Conservation (phyloP, 805 yeast species). For the Allodekkera sacchari region DNA sequence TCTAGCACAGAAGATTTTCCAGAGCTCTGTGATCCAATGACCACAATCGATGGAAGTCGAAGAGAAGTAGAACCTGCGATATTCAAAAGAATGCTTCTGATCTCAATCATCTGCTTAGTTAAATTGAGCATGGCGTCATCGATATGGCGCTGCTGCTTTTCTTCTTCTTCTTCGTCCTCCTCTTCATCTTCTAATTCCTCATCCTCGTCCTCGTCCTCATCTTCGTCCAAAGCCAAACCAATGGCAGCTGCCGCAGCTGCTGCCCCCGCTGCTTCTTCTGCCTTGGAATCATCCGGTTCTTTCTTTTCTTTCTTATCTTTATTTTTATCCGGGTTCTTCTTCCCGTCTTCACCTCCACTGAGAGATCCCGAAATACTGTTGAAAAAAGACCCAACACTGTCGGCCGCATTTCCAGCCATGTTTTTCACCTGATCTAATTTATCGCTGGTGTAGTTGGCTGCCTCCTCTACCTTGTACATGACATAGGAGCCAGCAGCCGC, state of each 20-base stretch:
- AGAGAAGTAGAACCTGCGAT: slow-evolving; percentile 69
- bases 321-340: slow-evolving; percentile 8
- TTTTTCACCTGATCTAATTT: slow-evolving; percentile 56
- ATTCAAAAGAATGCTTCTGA: slow-evolving; percentile 66
- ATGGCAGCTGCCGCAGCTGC: slow-evolving; percentile 50
- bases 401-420: slow-evolving; percentile 43
- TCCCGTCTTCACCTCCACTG: slow-evolving; percentile 18
- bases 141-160: slow-evolving; percentile 42
- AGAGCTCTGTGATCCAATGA: slow-evolving; percentile 93
- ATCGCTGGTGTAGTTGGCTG: slow-evolving; percentile 62
- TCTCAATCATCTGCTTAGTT: slow-evolving; percentile 96
- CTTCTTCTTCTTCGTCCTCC: slow-evolving; percentile 37
- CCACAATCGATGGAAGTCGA: slow-evolving; percentile 90
- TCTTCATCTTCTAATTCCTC: slow-evolving; percentile 39
- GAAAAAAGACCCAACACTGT: slow-evolving; percentile 30
- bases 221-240: slow-evolving; percentile 29
- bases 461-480: slow-evolving; percentile 87
- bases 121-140: slow-evolving; percentile 79
- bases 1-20: slow-evolving; percentile 97
- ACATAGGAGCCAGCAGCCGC: slow-evolving; percentile 95
- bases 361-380: slow-evolving; percentile 18
- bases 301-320: too few relatives aligned
- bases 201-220: slow-evolving; percentile 27
- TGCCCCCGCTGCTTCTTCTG: slow-evolving; percentile 37
- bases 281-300: slow-evolving; percentile 24